phyloP scores from a whole-genome alignment of 2,329 filamentous ascomycete species.

The Fusarium chuoi region DNA sequence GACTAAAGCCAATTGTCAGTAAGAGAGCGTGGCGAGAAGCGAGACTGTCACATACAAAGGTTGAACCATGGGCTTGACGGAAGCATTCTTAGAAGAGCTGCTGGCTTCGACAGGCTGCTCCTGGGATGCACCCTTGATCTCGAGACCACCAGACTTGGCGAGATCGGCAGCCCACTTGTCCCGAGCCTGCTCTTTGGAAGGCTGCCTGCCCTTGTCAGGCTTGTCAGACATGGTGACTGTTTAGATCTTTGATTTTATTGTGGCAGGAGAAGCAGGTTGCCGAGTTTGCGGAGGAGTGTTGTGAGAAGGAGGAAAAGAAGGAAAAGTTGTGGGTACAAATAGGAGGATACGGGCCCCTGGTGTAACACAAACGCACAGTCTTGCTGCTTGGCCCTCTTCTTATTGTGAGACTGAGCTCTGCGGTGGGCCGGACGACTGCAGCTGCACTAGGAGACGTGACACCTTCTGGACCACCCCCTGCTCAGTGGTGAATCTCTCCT shows the following conservation, averaged over 20 bases:
- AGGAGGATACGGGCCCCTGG: not conserved
- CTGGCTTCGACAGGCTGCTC: not conserved
- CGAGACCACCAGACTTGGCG: not conserved
- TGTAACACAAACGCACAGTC: not conserved
- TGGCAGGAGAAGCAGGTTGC: not conserved
- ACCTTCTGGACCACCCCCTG: too few relatives aligned
- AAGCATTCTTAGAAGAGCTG: not conserved
- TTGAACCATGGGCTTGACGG: rapidly evolving
- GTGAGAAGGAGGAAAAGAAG: not conserved
- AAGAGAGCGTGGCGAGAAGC: too few relatives aligned
- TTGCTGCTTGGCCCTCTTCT: not conserved
- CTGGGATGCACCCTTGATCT: not conserved
- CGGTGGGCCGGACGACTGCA: not conserved
- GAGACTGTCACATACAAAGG: not conserved
- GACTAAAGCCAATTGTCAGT: not conserved
- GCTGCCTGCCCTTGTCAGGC: not conserved
- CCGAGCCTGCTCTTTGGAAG: not conserved
- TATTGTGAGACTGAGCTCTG: not conserved
- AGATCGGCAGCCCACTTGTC: not conserved
- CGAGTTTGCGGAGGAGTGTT: not conserved
- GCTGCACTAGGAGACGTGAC: not conserved
- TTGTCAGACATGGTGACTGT: not conserved
- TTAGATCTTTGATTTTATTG: not conserved
- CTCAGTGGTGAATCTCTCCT: too few relatives aligned
- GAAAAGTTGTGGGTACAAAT: not conserved